Base-by-base conservation (phyloP, 2,329 filamentous ascomycete species). In the Pseudogymnoascus sp. region DNA sequence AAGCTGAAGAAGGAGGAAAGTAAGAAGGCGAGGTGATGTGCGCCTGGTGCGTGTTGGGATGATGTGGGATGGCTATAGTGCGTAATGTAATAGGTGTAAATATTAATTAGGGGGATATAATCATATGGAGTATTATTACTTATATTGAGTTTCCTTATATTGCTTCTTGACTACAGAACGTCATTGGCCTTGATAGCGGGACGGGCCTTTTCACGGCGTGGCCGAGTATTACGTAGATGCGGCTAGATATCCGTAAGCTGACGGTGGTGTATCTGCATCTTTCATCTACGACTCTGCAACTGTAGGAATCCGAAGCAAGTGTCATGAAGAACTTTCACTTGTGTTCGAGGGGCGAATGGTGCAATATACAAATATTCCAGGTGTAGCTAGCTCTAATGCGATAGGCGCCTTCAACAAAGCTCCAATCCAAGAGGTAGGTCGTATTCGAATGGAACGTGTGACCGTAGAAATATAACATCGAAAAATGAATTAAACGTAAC, bases 1-100 rank as follows among this genome's bases (percentile, higher is more conserved):
- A 68, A 67, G 14, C 66, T 66, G 38, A 76, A 74, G 67, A 78
- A 78, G 70, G 62, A 63, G 42, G 59, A 37, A 8, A 60, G 40
- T 72, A 72, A 64, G 74, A 64, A 67, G 66, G 28, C 50, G 50
- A 56, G 28, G 50, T 56, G 28, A 56, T 56, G n/a, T 34, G 50
- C 50, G 28, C 50, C 50, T 56, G 50, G 25, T 56, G 50, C n/a
- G 50, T 34, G 28, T 34, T 34, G 14, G 28, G 5, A 34, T 12
- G 28, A 11, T 18, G 7, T 21, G 16, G 28, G 5, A 56, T 34
- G 50, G 28, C 5, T 14, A 56, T 21, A 34, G 25, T 56, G 16
- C 25, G 16, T 31, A 34, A 46, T 16, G 16, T 23, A 46, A 56
- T 34, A 56, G 28, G 28, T 34, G 50, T 34, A 18, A 56, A 56